Evolutionary conservation across 768 basidiomycete species (phyloP), one percentile per base, ranked within the genome.

Genomic region (Myochromella boudieri): DNA sequence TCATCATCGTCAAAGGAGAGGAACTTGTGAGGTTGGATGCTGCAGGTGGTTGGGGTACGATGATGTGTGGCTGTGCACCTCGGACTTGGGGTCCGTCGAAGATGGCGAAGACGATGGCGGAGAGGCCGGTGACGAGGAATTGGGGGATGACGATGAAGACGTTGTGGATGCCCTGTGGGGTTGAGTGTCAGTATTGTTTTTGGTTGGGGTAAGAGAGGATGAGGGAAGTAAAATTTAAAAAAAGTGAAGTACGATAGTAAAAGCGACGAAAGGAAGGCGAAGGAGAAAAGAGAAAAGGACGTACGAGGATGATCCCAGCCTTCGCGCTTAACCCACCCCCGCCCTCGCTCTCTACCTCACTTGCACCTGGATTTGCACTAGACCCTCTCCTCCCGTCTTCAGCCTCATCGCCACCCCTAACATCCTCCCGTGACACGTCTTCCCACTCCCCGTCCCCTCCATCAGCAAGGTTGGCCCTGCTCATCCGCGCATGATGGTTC

Each of bases 81-180:
- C 33, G 33, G n/a, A 34, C 7, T 6, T 5, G 33, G 33, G 18
- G 33, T 5, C 33, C n/a, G 49, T 95, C 94, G 50, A 93, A 74
- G 4, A 97, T 66, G 12, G 88, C 89, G 59, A 98, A 97, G 37
- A 97, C 77, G 51, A 95, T 69, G 8, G 93, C 82, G 0, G 92
- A 84, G 4, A 97, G 64, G 18, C 84, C 92, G 0, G 91, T 95
- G 25, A 95, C 87, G 31, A 98, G 75, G 67, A 97, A 95, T 60
- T 98, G 95, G 0, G 95, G 95, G 6, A 97, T 69, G 48, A 97
- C 95, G 51, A 98, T 73, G 65, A 89, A 95, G 48, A 97, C 80
- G 59, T 97, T 97, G 66, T 97, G 94, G 42, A 97, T 95, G 31
- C 95, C 94, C 91, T 93, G 50, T 26, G 11, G 28, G 29, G 28